Percentiles rank a stretch among this genome's conserved stretches.
Evolutionary conservation across 2,329 filamentous ascomycete species (phyloP).

Genomic region (Tolypocladium tundrense): DNA sequence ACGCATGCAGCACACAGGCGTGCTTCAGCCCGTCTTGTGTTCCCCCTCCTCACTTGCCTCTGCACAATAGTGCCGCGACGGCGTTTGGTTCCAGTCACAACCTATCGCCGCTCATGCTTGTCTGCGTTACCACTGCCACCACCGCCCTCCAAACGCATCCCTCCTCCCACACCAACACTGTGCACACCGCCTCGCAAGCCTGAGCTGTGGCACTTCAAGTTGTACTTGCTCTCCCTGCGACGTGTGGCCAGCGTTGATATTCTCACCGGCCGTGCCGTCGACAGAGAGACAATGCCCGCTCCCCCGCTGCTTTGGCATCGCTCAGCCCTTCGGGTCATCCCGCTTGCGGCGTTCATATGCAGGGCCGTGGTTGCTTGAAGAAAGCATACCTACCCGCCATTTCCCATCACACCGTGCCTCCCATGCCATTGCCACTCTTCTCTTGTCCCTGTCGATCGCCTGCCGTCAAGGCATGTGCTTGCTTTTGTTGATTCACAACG

Average conservation of each 20-base stretch:
- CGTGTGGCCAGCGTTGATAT: not conserved
- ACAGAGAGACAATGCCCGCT: not conserved
- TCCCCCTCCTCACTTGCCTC: slow-evolving; percentile 1
- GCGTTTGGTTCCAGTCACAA: not conserved
- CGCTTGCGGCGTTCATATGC: not conserved
- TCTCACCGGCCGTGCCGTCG: not conserved
- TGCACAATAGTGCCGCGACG: not conserved
- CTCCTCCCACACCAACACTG: not conserved
- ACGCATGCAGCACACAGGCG: slow-evolving; percentile 3
- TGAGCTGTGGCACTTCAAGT: not conserved
- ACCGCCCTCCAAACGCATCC: not conserved
- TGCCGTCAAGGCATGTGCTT: not conserved
- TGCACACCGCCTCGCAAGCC: not conserved
- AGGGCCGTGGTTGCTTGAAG: not conserved
- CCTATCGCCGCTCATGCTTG: not conserved
- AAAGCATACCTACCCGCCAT: not conserved
- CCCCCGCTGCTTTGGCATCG: not conserved
- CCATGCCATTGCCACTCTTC: not conserved
- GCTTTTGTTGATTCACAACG: not conserved
- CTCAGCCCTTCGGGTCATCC: not conserved
- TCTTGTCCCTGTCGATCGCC: not conserved
- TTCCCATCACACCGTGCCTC: not conserved
- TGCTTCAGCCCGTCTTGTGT: not conserved
- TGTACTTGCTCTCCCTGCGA: not conserved
- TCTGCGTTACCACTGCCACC: not conserved